Conservation (phyloP, 768 basidiomycete species). For the Boletales sp. region DNA sequence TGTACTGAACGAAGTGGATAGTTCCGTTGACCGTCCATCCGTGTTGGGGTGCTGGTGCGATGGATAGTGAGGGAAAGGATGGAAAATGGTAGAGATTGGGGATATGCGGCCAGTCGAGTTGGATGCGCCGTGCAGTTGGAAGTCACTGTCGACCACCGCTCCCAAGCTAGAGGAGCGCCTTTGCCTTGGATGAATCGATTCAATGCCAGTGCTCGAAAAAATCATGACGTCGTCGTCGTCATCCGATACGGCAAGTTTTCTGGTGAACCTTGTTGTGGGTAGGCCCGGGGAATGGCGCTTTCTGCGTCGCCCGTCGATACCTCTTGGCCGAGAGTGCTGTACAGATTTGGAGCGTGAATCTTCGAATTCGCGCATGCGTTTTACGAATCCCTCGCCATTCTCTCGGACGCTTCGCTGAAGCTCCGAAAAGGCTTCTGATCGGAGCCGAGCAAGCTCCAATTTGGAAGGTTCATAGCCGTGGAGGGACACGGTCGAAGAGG, state of each 20-base stretch:
- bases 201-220: slow-evolving; percentile 30
- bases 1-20: slow-evolving; percentile 21
- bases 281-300: slow-evolving; percentile 34
- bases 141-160: slow-evolving; percentile 38
- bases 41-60: slow-evolving; percentile 11
- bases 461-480: slow-evolving; percentile 18
- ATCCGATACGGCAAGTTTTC: slow-evolving; percentile 27
- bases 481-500: slow-evolving; percentile 19
- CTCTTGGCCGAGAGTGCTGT: slow-evolving; percentile 36
- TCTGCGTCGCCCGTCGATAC: slow-evolving; percentile 39
- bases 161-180: slow-evolving; percentile 46
- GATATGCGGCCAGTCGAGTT: slow-evolving; percentile 19
- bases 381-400: slow-evolving; percentile 64
- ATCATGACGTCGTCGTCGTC: slow-evolving; percentile 59
- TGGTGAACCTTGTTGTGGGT: slow-evolving; percentile 9
- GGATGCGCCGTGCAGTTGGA: slow-evolving; percentile 11
- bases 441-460: slow-evolving; percentile 42
- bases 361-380: slow-evolving; percentile 74
- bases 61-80: slow-evolving; percentile 10
- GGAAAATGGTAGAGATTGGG: slow-evolving; percentile 21
- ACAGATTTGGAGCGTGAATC: slow-evolving; percentile 42
- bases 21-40: slow-evolving; percentile 12
- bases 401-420: slow-evolving; percentile 60
- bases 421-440: slow-evolving; percentile 63
- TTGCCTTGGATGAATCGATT: slow-evolving; percentile 24